Evolutionary conservation across 495 filamentous ascomycete genomes (phyloP), one percentile per base, ranked within the genome.

Genomic region (Neurospora tetraspora): DNA sequence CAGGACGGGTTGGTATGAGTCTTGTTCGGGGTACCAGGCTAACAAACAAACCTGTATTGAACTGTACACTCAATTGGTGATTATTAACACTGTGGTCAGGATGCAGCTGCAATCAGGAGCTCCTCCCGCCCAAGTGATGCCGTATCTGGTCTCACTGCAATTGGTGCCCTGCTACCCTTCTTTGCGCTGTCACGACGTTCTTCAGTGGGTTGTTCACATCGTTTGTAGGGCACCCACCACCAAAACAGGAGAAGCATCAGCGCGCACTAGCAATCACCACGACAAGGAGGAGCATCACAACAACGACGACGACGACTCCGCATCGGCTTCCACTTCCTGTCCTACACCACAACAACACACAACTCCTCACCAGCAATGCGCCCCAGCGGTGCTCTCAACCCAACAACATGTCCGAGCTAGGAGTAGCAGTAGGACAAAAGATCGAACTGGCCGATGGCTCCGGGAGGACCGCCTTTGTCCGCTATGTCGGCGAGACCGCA

Each of bases 401-500:
- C 53, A 65, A 65, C 78, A 82, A 65, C 71, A 82, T 83, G 80
- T 75, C 81, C 73, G 81, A 85, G 34, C 79, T 86, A 75, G 79
- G 81, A 76, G 76, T 78, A 45, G 79, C 82, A 76, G 76, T 78
- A 45, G 85, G 85, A 53, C 84, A 85, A 74, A 78, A 75, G 40
- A 88, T 97, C 80, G 86, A 86, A 80, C 87, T 96, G 71, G 87
- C 82, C 79, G 91, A 97, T 79, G 93, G 93, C 78, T 65, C 53
- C 27, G 53, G 53, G 53, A 91, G 91, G 74, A 86, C 86, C 71
- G 96, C 86, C 76, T 89, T 87, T 73, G 86, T 98, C 61, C 92
- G 93, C 76, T 99, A 90, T 80, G 81, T 93, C 73, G 96, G 96
- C 74, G 84, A 86, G 61, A 92, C 94, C 36, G 82, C 87, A 73